Evolutionary conservation across 1,284 basidiomycete genomes (phyloP).

Genomic region (Ganoderma resinaceum): DNA sequence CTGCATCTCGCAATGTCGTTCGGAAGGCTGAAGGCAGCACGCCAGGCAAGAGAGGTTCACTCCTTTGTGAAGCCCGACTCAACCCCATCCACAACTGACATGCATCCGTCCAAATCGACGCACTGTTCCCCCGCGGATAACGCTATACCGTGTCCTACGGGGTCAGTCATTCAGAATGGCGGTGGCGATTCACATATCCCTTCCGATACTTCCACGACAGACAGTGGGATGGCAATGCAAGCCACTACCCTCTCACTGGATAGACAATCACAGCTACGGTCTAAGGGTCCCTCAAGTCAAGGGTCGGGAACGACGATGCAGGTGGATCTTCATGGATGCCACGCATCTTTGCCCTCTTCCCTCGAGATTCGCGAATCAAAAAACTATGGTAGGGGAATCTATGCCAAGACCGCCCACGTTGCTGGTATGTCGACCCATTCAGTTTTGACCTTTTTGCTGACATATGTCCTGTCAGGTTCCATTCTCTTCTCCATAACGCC

Average conservation of each 20-base stretch:
- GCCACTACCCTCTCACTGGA: neutral
- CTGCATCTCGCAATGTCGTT: slow-evolving; percentile 43
- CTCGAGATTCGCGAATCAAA: slow-evolving; percentile 32
- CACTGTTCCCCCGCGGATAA: neutral
- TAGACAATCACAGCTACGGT: neutral
- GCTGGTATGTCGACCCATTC: slow-evolving; percentile 44
- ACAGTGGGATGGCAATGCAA: neutral
- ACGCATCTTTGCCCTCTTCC: slow-evolving; percentile 33
- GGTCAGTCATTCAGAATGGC: neutral
- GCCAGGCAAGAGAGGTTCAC: slow-evolving; percentile 36
- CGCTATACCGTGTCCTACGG: neutral
- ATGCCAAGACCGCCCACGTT: slow-evolving; percentile 41
- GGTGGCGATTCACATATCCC: neutral
- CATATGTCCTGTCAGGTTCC: slow-evolving; percentile 53
- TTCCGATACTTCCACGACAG: neutral
- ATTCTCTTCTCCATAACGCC: slow-evolving; percentile 64
- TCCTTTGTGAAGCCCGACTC: slow-evolving; percentile 35
- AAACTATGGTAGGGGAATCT: slow-evolving; percentile 40
- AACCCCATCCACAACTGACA: neutral
- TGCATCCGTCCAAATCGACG: neutral
- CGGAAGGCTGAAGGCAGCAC: slow-evolving; percentile 32
- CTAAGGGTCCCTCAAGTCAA: neutral
- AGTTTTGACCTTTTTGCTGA: neutral
- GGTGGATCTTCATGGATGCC: slow-evolving; percentile 24
- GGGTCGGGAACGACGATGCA: slow-evolving; percentile 7